Conservation (phyloP, 202 grass and related monocot species). For the Cymbopogon flexuosus region DNA sequence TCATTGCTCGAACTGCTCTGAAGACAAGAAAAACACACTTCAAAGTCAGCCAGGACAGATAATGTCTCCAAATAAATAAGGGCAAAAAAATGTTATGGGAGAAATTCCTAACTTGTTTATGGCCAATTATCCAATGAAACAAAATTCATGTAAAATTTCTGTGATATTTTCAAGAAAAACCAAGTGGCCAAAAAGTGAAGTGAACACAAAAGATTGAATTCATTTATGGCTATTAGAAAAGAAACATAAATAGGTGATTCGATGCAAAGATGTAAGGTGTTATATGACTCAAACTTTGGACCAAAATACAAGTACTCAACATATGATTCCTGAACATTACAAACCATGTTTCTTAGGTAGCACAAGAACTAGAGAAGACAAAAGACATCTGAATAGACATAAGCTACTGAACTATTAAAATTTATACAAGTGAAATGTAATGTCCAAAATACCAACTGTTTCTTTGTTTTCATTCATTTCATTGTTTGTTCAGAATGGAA, state of each 20-base stretch:
- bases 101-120: background rate
- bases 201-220: background rate
- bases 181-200: background rate
- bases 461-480: background rate
- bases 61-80: background rate
- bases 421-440: background rate
- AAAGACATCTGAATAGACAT: background rate
- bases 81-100: background rate
- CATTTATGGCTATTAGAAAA: background rate
- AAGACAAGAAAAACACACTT: constrained; percentile 33
- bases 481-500: background rate
- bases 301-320: background rate
- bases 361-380: background rate
- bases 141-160: background rate
- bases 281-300: background rate
- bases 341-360: background rate
- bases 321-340: background rate
- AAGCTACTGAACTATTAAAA: background rate
- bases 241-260: constrained; percentile 20
- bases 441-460: background rate
- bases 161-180: background rate
- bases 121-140: background rate
- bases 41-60: background rate
- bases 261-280: background rate
- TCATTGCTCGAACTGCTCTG: constrained; percentile 83